These are phyloP conservation scores for Triticum urartu DNA, from an alignment of 176 grass and related monocot species.

Conservation along the genomic window DNA sequence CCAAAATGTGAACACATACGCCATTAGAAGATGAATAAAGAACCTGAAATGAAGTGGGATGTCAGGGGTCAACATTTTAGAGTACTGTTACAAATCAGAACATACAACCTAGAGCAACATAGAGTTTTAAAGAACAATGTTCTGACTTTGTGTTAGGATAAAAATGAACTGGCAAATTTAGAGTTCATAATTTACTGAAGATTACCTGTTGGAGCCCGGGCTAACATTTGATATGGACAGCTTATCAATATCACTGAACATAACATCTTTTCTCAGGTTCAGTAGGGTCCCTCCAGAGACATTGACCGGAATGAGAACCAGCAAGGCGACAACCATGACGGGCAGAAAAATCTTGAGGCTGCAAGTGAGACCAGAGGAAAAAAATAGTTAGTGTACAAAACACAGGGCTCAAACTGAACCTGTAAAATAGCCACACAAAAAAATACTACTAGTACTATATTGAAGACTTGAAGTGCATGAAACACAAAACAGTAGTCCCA, in stretches of 20 bases:
- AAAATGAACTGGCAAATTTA: background rate
- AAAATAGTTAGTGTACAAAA: background rate
- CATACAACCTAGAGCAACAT: background rate
- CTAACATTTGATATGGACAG: slow-evolving; percentile 97
- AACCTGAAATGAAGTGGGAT: slow-evolving; percentile 53
- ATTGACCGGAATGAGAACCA: slow-evolving; percentile 90
- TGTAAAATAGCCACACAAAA: background rate
- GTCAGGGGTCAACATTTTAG: slow-evolving; percentile 2
- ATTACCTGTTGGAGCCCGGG: slow-evolving; percentile 85
- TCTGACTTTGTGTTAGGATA: background rate
- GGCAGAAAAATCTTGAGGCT: slow-evolving; percentile 96
- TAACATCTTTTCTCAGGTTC: slow-evolving; percentile 60
- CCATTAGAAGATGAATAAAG: slow-evolving; percentile 90
- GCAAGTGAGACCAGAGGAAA: slow-evolving; percentile 9
- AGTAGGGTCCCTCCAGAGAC: slow-evolving; percentile 84
- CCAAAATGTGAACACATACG: slow-evolving; percentile 92
- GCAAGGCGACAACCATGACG: slow-evolving; percentile 56
- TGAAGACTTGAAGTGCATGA: background rate
- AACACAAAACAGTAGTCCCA: background rate
- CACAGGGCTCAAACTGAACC: background rate
- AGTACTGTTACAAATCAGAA: background rate
- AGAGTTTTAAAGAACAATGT: background rate
- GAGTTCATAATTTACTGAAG: background rate
- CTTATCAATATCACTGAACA: slow-evolving; percentile 89
- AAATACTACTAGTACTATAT: background rate